phyloP scores from a whole-genome alignment of 2,329 filamentous ascomycete genomes.

The Aspergillus sergii region DNA sequence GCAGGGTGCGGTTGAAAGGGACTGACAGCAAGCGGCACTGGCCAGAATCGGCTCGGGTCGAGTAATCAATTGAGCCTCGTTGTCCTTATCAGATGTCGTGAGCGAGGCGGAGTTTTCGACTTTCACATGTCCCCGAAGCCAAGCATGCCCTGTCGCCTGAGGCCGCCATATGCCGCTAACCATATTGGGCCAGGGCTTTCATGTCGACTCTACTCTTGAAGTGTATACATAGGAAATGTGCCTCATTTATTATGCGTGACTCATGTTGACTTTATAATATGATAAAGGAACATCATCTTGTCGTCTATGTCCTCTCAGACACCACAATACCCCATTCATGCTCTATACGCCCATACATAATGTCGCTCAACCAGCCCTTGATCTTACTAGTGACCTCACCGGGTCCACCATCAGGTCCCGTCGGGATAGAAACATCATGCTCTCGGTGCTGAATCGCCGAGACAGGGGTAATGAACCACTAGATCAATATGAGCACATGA shows the following conservation, averaged over 20 bases:
- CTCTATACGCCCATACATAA: conserved; percentile 15
- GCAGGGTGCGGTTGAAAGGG: neutral
- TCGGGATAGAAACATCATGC: conserved; percentile 5
- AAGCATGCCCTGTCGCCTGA: neutral
- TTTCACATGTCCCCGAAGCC: neutral
- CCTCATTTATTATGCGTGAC: neutral
- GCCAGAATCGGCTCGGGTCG: neutral
- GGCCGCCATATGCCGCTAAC: neutral
- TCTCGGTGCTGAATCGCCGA: conserved; percentile 10
- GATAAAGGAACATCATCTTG: neutral
- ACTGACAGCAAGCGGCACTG: neutral
- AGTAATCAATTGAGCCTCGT: neutral
- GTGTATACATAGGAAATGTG: neutral
- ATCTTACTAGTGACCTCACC: conserved; percentile 13
- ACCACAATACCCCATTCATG: conserved; percentile 15
- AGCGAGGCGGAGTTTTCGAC: neutral
- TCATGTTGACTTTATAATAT: neutral
- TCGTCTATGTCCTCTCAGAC: neutral
- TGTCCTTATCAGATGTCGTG: neutral
- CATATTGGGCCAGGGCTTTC: neutral
- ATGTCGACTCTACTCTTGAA: too few relatives aligned
- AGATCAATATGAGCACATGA: neutral
- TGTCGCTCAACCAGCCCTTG: conserved; percentile 17
- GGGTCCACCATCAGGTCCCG: neutral
- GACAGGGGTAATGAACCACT: conserved; percentile 16